These are phyloP conservation scores for Citrus mangshanensis DNA, from an alignment of 345 rosid species.

Conservation along the genomic window DNA sequence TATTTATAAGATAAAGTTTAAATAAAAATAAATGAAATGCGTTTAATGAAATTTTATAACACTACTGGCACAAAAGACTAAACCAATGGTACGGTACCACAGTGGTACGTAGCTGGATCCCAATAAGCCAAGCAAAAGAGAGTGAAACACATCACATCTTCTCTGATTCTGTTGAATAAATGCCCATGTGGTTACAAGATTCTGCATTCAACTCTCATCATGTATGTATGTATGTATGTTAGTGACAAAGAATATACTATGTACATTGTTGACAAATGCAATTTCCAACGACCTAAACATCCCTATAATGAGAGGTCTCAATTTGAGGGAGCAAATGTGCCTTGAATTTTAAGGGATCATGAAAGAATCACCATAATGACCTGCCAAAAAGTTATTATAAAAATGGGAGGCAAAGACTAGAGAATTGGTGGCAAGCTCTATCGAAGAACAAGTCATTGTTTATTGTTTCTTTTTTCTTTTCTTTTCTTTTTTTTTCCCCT, in stretches of 20 bases:
- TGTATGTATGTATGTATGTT: no score
- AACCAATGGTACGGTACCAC: no score
- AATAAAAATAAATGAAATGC: no score
- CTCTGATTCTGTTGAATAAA: neutral
- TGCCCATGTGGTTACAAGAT: neutral
- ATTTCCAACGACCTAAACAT: neutral
- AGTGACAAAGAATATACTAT: neutral
- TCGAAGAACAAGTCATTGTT: neutral
- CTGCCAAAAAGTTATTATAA: neutral
- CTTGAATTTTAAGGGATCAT: neutral
- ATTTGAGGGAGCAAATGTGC: constrained; percentile 12
- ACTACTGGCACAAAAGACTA: no score
- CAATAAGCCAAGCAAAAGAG: neutral
- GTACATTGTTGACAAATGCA: neutral
- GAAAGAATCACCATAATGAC: neutral
- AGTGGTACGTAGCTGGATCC: no score
- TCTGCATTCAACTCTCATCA: neutral
- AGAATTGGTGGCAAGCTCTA: neutral
- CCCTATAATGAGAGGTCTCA: neutral
- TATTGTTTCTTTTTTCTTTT: neutral
- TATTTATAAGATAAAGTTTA: no score
- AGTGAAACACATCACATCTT: constrained; percentile 5
- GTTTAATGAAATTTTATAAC: no score
- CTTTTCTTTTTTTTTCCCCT: rapidly evolving
- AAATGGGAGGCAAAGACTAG: neutral